phyloP scores from a whole-genome alignment of 148 eudicot species.

The Polygonum aviculare region DNA sequence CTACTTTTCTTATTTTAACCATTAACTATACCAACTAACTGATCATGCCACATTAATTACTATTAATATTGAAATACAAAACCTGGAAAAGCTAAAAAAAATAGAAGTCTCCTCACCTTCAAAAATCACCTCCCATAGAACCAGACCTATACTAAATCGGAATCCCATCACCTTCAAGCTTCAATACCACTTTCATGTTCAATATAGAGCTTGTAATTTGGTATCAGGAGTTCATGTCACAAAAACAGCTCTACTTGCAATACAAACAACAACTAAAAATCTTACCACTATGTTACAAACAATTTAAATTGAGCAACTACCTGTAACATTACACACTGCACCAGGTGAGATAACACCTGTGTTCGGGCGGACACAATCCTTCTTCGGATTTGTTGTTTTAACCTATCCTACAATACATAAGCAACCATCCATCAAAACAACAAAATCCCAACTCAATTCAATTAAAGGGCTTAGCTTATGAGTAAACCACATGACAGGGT shows the following conservation, averaged over 20 bases:
- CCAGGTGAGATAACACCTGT: conserved; percentile 67
- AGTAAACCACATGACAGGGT: neutral
- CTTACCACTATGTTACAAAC: neutral
- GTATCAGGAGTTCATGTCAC: neutral
- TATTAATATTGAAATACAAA: neutral
- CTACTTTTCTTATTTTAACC: no score
- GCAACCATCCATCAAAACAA: conserved; percentile 17
- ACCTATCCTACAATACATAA: conserved; percentile 32
- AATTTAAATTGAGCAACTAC: conserved; percentile 19
- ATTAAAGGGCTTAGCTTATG: neutral
- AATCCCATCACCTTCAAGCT: neutral
- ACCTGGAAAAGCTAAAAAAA: neutral
- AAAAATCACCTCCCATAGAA: neutral
- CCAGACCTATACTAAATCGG: neutral
- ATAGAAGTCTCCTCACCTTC: neutral
- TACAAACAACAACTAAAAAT: neutral
- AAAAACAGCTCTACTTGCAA: neutral
- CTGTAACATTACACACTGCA: conserved; percentile 56
- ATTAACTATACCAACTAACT: no score
- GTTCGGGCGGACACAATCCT: conserved; percentile 84
- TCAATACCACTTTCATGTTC: neutral
- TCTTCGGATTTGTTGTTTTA: conserved; percentile 89
- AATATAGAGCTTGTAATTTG: neutral
- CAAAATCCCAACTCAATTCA: conserved; percentile 9
- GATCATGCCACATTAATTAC: neutral